These are phyloP conservation scores for Ascochyta fabae DNA, from an alignment of 2,329 filamentous ascomycete species.

Conservation along the genomic window DNA sequence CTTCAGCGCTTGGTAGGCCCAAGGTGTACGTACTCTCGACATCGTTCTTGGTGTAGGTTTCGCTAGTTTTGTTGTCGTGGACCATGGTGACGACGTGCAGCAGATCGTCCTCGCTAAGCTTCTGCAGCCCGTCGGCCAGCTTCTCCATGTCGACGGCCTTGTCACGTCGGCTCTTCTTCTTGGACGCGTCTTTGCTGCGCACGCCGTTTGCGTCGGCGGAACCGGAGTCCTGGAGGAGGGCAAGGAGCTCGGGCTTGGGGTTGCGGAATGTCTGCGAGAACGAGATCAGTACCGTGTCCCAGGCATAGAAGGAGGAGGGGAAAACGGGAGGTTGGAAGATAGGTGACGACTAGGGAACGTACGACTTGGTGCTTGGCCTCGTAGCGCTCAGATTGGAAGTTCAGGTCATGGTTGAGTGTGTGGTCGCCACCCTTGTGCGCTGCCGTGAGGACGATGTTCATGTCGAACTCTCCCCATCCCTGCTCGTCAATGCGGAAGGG, in stretches of 20 bases:
- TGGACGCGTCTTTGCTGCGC: slow-evolving; percentile 70
- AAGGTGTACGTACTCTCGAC: slow-evolving; percentile 76
- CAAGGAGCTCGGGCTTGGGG: slow-evolving; percentile 83
- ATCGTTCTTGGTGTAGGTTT: slow-evolving; percentile 97
- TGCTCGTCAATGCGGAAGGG: slow-evolving; percentile 92
- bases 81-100: slow-evolving; percentile 97
- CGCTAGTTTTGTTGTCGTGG: slow-evolving; percentile 92
- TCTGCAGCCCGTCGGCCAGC: slow-evolving; percentile 87
- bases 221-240: slow-evolving; percentile 80
- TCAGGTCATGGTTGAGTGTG: slow-evolving; percentile 83
- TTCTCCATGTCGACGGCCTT: slow-evolving; percentile 90
- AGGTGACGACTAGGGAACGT: slow-evolving; percentile 39
- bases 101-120: slow-evolving; percentile 89
- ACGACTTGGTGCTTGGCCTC: slow-evolving; percentile 80
- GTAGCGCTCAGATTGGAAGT: slow-evolving; percentile 83
- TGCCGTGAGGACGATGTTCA: slow-evolving; percentile 82
- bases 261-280: slow-evolving; percentile 77
- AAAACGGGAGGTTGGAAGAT: neutral
- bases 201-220: slow-evolving; percentile 70
- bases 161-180: slow-evolving; percentile 77
- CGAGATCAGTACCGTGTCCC: slow-evolving; percentile 9
- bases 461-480: slow-evolving; percentile 98
- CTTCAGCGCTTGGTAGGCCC: neutral
- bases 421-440: slow-evolving; percentile 86
- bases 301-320: neutral